Base-by-base conservation (phyloP, 441 rosid genomes). In the Syzygium malaccense region DNA sequence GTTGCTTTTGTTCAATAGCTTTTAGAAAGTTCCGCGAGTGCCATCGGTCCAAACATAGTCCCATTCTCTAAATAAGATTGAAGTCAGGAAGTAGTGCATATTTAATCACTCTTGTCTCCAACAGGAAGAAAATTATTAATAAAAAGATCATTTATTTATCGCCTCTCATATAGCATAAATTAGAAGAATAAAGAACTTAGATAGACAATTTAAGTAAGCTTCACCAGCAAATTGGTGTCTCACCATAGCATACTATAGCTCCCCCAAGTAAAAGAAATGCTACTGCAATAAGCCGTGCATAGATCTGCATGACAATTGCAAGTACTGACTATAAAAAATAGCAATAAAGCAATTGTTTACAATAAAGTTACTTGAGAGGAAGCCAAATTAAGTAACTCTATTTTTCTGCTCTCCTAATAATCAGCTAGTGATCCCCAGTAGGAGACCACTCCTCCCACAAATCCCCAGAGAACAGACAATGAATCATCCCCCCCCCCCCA, bases 201-300 rank as follows among this genome's bases (percentile, higher is more conserved):
- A 60, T 19, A 14, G 15, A 26, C 66, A 28, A 60, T 28, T 28
- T 28, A 60, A 75, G 51, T 37, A 75, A 41, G 18, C 83, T 75
- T 75, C 83, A 75, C 80, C 28, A 54, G 86, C 53, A 15, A 30
- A 51, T 85, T 10, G 56, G 86, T 85, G 58, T 19, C 94, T 92
- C 91, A 94, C 96, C 96, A 85, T 94, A 94, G 85, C 92, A 92
- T 88, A 95, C 93, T 86, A 94, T 88, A 87, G 95, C 96, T 91
- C 93, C 95, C 86, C 96, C 95, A 14, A 93, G 87, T 83, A 92
- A 85, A 75, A 94, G 89, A 85, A 94, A 79, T 64, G 93, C 86
- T 55, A 90, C 85, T 80, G 94, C 95, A 25, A 92, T 89, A 89
- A 93, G 80, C 90, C 91, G 89, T 14, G 93, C 91, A 86, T 94